phyloP scores from a whole-genome alignment of 1,284 basidiomycete species.

The Irpex sp. region DNA sequence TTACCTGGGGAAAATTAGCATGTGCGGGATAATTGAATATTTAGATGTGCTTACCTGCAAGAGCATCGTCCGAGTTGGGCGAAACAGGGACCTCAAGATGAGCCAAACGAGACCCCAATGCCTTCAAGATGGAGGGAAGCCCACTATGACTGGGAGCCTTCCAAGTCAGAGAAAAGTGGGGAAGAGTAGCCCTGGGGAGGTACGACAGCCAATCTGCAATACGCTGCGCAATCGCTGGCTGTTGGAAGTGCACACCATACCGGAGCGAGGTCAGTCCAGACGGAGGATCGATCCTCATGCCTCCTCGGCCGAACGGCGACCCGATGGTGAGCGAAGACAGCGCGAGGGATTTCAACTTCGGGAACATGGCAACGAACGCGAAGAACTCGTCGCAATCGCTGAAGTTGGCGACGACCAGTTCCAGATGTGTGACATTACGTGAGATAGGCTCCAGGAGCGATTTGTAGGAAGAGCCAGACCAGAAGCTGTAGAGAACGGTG shows the following conservation, averaged over 20 bases:
- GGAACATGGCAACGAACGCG: conserved; percentile 10
- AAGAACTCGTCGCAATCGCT: conserved; percentile 7
- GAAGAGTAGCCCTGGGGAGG: not conserved
- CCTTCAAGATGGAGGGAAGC: not conserved
- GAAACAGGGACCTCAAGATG: not conserved
- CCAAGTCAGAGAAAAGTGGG: not conserved
- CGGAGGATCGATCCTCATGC: not conserved
- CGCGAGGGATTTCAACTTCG: conserved; percentile 1
- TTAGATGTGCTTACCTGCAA: not conserved
- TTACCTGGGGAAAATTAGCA: not conserved
- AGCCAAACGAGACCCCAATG: not conserved
- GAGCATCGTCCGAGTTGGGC: not conserved
- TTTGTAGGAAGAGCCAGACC: conserved; percentile 1
- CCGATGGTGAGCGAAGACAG: conserved; percentile 4
- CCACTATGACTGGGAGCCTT: not conserved
- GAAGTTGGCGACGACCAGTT: conserved; percentile 8
- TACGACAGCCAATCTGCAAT: not conserved
- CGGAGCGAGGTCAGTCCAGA: not conserved
- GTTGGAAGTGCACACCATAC: not conserved
- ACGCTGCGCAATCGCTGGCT: not conserved
- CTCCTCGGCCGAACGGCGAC: not conserved
- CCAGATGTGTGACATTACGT: conserved; percentile 6
- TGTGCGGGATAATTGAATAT: not conserved
- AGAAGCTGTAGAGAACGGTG: conserved; percentile 10
- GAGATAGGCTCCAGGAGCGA: conserved; percentile 1